Evolutionary conservation across 1,139 yeast genomes (phyloP).

Genomic region (Candida sp.): DNA sequence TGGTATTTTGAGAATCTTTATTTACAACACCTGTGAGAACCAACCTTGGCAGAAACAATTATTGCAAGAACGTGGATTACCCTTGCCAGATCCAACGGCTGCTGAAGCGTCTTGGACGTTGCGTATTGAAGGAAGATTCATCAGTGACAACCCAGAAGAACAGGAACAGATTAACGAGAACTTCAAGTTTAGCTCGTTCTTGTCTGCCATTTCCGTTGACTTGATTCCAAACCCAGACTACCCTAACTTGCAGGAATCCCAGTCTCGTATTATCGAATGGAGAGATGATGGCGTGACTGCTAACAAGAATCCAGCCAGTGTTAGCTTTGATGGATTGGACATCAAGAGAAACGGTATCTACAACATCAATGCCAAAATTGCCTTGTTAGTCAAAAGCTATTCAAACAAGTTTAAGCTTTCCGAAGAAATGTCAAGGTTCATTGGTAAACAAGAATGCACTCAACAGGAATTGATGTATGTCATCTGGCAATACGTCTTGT

Average conservation of each 20-base stretch:
- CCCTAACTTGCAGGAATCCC: slow-evolving; percentile 36
- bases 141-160: slow-evolving; percentile 32
- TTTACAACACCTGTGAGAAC: slow-evolving; percentile 82
- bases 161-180: slow-evolving; percentile 8
- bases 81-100: slow-evolving; percentile 22
- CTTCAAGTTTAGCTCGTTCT: slow-evolving; percentile 72
- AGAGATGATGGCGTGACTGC: slow-evolving; percentile 28
- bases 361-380: slow-evolving; percentile 72
- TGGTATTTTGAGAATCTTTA: slow-evolving; percentile 72
- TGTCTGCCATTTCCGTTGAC: slow-evolving; percentile 86
- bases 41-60: slow-evolving; percentile 88
- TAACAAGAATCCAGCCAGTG: slow-evolving; percentile 35
- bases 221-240: slow-evolving; percentile 51
- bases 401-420: slow-evolving; percentile 62
- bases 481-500: slow-evolving; percentile 87
- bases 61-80: slow-evolving; percentile 25
- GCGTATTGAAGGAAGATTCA: slow-evolving; percentile 83
- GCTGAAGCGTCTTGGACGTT: slow-evolving; percentile 78
- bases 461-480: slow-evolving; percentile 87
- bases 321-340: slow-evolving; percentile 85
- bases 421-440: slow-evolving; percentile 63
- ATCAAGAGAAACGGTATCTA: slow-evolving; percentile 77
- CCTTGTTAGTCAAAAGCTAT: slow-evolving; percentile 83
- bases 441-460: slow-evolving; percentile 80
- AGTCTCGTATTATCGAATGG: slow-evolving; percentile 48